Evolutionary conservation across 2,329 filamentous ascomycete species (phyloP), one percentile per base, ranked within the genome.

Genomic region (Pseudodiploospora longispora): DNA sequence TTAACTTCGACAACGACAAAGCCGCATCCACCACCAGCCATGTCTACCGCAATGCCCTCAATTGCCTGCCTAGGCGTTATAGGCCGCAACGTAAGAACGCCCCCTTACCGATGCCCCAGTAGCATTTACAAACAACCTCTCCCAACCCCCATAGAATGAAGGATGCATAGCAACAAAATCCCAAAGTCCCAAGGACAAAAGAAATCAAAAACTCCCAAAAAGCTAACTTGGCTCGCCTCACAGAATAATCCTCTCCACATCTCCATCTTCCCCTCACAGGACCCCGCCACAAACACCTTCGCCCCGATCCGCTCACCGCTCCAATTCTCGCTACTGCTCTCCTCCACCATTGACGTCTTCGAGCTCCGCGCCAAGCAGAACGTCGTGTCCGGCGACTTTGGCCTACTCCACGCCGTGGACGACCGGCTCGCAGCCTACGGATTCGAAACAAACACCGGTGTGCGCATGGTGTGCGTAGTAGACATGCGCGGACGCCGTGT

Each of bases 231-330:
- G 9, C 12, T 9, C 27, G 9, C 32, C 4, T n/a, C 30, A 47
- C 59, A 97, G 90, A 95, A 97, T 70, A 95, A 96, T 61, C 93
- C 91, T 47, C 83, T 97, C 52, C 91, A 97, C 69, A 86, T 95
- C 56, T 82, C 87, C 48, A 80, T 95, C 61, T 95, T 96, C 66
- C 85, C 88, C 41, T 85, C 83, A 38, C 78, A 86, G 71, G 72
- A 77, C 59, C 68, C 75, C 39, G 53, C 73, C 42, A 74, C 72
- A 53, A 69, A 73, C 64, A 69, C 66, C 43, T 69, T 71, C 54
- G 58, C 65, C 6, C 76, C 78, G 32, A 69, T 85, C 52, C 82
- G 83, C 56, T 84, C 83, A 12, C 75, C 80, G n/a, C 78, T 97
- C 8, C 88, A 95, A 61, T 96, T 93, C 71, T 88, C 86, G 32